Percentiles rank a stretch among this genome's conserved stretches.
Evolutionary conservation across 306 rosid species (phyloP).

Genomic region (Acacia melanoxylon): DNA sequence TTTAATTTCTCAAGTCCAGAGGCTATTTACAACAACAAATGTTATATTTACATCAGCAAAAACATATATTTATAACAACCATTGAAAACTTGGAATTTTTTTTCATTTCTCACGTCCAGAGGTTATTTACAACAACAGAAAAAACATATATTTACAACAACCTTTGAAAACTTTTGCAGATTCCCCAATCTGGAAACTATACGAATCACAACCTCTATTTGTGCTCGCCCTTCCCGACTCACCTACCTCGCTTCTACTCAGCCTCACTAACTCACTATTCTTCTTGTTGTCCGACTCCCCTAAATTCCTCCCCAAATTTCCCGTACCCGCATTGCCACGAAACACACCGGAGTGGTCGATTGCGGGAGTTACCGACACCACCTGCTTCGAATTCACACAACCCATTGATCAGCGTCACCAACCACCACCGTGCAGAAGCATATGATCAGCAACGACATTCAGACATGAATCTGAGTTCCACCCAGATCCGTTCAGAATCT

Average conservation of each 20-base stretch:
- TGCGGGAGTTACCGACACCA: conserved; percentile 90
- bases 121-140: too few species aligned
- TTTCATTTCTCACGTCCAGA: too few species aligned
- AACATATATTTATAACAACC: too few species aligned
- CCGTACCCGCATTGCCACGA: conserved; percentile 42
- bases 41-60: too few species aligned
- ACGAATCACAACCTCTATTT: conserved; percentile 52
- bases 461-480: conserved; percentile 2
- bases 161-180: conserved; percentile 68
- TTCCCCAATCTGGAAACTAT: conserved; percentile 79
- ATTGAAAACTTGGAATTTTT: too few species aligned
- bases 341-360: conserved; percentile 69
- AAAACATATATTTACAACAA: too few species aligned
- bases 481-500: not conserved
- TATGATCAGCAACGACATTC: not conserved
- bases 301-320: conserved; percentile 55
- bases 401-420: conserved; percentile 55
- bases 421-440: conserved; percentile 17
- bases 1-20: too few species aligned
- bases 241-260: conserved; percentile 64
- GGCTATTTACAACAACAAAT: too few species aligned
- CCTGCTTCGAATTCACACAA: conserved; percentile 83
- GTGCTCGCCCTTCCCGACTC: conserved; percentile 78
- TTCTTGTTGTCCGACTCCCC: conserved; percentile 37
- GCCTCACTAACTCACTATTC: conserved; percentile 38